These are phyloP conservation scores for Aspergillus sp. DNA, from an alignment of 2,329 filamentous ascomycete species.

Conservation along the genomic window DNA sequence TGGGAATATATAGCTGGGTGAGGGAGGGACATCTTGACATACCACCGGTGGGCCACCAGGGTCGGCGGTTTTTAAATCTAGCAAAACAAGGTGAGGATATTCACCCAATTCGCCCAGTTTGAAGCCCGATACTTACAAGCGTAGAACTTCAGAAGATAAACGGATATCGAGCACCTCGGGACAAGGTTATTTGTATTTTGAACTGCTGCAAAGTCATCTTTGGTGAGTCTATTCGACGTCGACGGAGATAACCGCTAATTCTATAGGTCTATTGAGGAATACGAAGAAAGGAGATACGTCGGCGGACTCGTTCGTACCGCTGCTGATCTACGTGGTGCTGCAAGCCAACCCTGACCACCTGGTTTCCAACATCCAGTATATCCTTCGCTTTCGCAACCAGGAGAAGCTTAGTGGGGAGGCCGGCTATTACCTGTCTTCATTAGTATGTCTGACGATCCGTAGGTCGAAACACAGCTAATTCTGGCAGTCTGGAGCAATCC, in stretches of 20 bases:
- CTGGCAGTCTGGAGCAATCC: slow-evolving; percentile 60
- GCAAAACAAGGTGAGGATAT: slow-evolving; percentile 67
- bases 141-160: slow-evolving; percentile 90
- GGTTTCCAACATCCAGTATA: slow-evolving; percentile 97
- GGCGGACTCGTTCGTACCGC: slow-evolving; percentile 88
- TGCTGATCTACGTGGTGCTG: slow-evolving; percentile 91
- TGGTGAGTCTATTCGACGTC: slow-evolving; percentile 44
- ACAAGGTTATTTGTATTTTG: slow-evolving; percentile 96
- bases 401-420: slow-evolving; percentile 97
- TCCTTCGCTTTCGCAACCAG: slow-evolving; percentile 90
- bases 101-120: background rate
- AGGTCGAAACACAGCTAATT: slow-evolving; percentile 2
- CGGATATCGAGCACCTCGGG: slow-evolving; percentile 88
- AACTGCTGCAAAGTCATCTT: slow-evolving; percentile 99
- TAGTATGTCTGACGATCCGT: slow-evolving; percentile 45
- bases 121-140: slow-evolving; percentile 13
- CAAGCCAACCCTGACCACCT: slow-evolving; percentile 91
- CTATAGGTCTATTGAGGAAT: slow-evolving; percentile 71
- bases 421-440: slow-evolving; percentile 91
- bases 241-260: background rate
- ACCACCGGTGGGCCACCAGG: slow-evolving; percentile 70
- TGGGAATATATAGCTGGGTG: slow-evolving; percentile 94
- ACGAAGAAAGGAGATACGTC: slow-evolving; percentile 80
- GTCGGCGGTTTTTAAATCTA: slow-evolving; percentile 74
- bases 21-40: slow-evolving; percentile 91